These are phyloP conservation scores for Leptographium procerum DNA, from an alignment of 2,329 filamentous ascomycete genomes.

Conservation along the genomic window DNA sequence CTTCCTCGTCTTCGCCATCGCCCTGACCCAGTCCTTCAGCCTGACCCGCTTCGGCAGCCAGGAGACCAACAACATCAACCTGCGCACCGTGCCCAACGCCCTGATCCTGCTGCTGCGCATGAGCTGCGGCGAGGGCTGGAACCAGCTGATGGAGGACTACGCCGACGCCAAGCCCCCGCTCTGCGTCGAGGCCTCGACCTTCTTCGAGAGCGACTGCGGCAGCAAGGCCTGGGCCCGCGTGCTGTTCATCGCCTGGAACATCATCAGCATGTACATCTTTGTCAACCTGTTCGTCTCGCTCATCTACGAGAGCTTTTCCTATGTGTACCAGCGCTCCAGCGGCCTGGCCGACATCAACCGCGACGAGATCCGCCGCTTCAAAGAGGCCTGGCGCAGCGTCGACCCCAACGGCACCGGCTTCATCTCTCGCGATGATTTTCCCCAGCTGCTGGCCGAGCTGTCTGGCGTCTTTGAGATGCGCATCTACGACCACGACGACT, in stretches of 20 bases:
- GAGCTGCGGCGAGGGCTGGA: conserved; percentile 94
- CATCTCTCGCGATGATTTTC: conserved; percentile 83
- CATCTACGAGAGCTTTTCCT: conserved; percentile 98
- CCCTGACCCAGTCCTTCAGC: conserved; percentile 89
- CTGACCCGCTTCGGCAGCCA: conserved; percentile 73
- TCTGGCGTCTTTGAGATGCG: conserved; percentile 96
- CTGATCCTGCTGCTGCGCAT: conserved; percentile 87
- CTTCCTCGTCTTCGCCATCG: conserved; percentile 93
- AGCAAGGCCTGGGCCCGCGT: conserved; percentile 79
- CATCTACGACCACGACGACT: conserved; percentile 85
- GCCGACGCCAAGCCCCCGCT: conserved; percentile 67
- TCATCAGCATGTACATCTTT: conserved; percentile 99
- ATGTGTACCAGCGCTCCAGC: conserved; percentile 93
- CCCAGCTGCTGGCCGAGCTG: conserved; percentile 77
- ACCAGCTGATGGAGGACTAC: conserved; percentile 92
- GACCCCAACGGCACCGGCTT: conserved; percentile 86
- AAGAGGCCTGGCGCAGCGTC: conserved; percentile 94
- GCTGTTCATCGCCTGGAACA: conserved; percentile 95
- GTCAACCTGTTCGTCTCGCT: conserved; percentile 96
- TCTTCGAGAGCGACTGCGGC: conserved; percentile 86
- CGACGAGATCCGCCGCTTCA: conserved; percentile 92
- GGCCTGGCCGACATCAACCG: conserved; percentile 83
- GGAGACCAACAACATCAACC: conserved; percentile 73
- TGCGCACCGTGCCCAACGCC: conserved; percentile 86
- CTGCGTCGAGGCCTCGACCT: conserved; percentile 60